Conservation (phyloP, 2,329 filamentous ascomycete genomes). For the Arthrobotrys conoides region DNA sequence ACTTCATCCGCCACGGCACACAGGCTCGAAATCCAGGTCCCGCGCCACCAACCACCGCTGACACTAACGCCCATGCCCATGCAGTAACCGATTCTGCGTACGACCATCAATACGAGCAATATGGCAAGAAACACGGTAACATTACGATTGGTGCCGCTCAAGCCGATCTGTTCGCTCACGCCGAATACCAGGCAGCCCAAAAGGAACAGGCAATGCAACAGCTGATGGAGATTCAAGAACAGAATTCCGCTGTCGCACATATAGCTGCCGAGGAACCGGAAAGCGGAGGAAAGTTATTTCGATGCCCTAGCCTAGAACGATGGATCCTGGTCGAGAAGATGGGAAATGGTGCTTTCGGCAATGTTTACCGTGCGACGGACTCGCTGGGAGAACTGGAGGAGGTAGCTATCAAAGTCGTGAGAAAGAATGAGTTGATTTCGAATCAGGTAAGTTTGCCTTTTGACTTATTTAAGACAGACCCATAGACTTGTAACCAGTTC, state of each 20-base stretch:
- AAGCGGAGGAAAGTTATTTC: conserved; percentile 85
- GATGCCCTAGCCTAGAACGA: conserved; percentile 85
- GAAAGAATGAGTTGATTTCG: conserved; percentile 99
- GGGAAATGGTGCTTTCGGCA: conserved; percentile 99
- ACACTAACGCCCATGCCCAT: conserved; percentile 72
- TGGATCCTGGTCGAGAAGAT: conserved; percentile 95
- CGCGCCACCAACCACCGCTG: conserved; percentile 74
- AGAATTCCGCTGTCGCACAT: conserved; percentile 81
- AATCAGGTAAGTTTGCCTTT: conserved; percentile 83
- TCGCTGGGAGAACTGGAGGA: conserved; percentile 79
- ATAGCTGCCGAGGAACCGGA: conserved; percentile 93
- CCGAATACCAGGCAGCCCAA: conserved; percentile 72
- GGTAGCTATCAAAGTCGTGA: conserved; percentile 97
- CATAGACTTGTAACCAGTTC: too few relatives aligned
- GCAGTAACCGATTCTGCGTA: conserved; percentile 72
- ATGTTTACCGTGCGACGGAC: conserved; percentile 93
- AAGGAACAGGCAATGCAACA: conserved; percentile 66
- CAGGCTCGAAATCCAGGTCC: conserved; percentile 80
- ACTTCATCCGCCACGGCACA: conserved; percentile 98
- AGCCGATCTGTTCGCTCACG: conserved; percentile 77
- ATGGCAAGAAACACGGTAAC: conserved; percentile 72
- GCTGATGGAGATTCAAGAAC: conserved; percentile 68
- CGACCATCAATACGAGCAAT: conserved; percentile 70
- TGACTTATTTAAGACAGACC: too few relatives aligned
- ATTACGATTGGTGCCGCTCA: conserved; percentile 76